Evolutionary conservation across 345 rosid species (phyloP), one percentile per base, ranked within the genome.

Genomic region (Eucalyptus fibrosa): DNA sequence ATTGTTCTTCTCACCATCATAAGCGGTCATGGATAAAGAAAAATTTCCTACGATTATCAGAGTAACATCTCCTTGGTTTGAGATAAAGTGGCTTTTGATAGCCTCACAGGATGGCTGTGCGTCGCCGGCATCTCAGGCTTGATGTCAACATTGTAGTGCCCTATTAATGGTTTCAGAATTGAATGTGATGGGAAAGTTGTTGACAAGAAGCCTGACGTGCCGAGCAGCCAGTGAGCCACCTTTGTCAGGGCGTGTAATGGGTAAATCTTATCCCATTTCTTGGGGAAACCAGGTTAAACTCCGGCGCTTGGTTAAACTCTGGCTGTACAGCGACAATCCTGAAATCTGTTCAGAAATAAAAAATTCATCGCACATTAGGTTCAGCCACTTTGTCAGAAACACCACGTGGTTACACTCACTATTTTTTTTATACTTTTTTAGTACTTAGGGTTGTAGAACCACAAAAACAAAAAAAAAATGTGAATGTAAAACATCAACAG

Each of bases 91-190:
- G 91, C 59, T 86, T 95, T 95, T 0, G 98, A 87, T 82, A 97
- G 47, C 90, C 92, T 95, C 60, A 3, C 59, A 17, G 93, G 90
- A 51, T 90, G 89, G 24, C 94, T 91, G 49, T 69, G 90, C 90
- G 88, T 92, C 8, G 90, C 67, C 17, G 90, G 89, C 82, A 23
- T 50, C 9, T 91, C 92, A 34, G 91, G 95, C 89, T 91, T 96
- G 90, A 96, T 91, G 82, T 94, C 95, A 72, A 97, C 83, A 91
- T 96, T 96, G 72, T 97, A 96, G 89, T 96, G 99, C 72, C 85
- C n/a, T 87, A 96, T 92, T 37, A 81, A 90, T 93, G 34, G 90
- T 91, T 37, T 93, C 90, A 16, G 95, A 92, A 91, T 92, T 91
- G 91, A 96, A 96, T 16, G 86, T 86, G 12, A 97, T 95, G 7